phyloP scores from a whole-genome alignment of 768 basidiomycete species.

The Serpula lacrymans region DNA sequence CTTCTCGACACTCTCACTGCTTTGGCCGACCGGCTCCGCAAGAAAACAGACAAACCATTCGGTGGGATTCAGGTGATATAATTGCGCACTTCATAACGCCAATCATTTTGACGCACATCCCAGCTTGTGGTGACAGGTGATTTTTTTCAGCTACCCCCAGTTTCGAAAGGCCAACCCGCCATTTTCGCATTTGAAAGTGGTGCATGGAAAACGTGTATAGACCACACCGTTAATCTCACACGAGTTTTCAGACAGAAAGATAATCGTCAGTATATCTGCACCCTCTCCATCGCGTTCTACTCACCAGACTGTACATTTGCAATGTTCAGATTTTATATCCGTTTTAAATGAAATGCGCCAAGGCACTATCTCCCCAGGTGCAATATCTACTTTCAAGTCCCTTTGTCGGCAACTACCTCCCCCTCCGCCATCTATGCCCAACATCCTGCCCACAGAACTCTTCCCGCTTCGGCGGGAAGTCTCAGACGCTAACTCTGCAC shows the following conservation, averaged over 20 bases:
- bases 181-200: slow-evolving; percentile 68
- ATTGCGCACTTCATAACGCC: background rate
- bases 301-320: background rate
- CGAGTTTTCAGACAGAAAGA: slow-evolving; percentile 80
- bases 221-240: slow-evolving; percentile 59
- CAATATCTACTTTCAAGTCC: slow-evolving; percentile 44
- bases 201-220: slow-evolving; percentile 40
- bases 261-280: slow-evolving; percentile 43
- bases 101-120: background rate
- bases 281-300: background rate
- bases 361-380: slow-evolving; percentile 47
- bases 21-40: slow-evolving; percentile 49
- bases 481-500: slow-evolving; percentile 54
- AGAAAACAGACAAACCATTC: slow-evolving; percentile 49
- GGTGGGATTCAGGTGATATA: slow-evolving; percentile 65
- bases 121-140: slow-evolving; percentile 55
- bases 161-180: slow-evolving; percentile 40
- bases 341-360: slow-evolving; percentile 76
- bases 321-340: slow-evolving; percentile 53
- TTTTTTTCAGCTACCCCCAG: slow-evolving; percentile 58
- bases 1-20: slow-evolving; percentile 57
- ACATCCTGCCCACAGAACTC: slow-evolving; percentile 46
- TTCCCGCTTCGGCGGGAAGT: slow-evolving; percentile 72
- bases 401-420: slow-evolving; percentile 33
- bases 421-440: slow-evolving; percentile 22